These are phyloP conservation scores for Tuber aestivum DNA, from an alignment of 495 filamentous ascomycete genomes.

Conservation along the genomic window DNA sequence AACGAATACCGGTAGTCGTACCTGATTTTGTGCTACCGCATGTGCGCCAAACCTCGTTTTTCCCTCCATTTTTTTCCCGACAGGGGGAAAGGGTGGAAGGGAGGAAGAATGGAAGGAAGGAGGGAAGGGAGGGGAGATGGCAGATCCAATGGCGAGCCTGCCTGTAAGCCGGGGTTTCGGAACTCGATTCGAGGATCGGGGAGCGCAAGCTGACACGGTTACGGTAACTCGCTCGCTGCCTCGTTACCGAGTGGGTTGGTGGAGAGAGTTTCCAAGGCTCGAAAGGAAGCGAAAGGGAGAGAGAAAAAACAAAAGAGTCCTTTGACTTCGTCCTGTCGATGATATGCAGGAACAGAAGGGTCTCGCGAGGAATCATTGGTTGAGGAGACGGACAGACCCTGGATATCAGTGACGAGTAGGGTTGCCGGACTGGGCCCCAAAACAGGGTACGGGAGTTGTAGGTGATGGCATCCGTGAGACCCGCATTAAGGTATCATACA, in stretches of 20 bases:
- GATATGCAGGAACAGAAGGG: not conserved
- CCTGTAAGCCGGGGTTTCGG: not conserved
- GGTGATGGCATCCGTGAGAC: not conserved
- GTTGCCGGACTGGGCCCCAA: not conserved
- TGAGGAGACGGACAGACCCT: not conserved
- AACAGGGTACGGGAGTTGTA: too few species aligned
- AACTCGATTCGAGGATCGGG: not conserved
- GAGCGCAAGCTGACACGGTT: not conserved
- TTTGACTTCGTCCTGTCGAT: not conserved
- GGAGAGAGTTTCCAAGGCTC: not conserved
- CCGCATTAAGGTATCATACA: not conserved
- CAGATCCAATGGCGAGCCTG: not conserved
- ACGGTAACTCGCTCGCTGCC: not conserved
- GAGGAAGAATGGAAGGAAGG: not conserved
- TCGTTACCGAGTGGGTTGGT: not conserved
- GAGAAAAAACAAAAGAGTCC: not conserved
- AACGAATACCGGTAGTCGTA: not conserved
- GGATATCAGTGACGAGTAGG: not conserved
- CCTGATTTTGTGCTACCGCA: not conserved
- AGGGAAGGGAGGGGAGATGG: not conserved
- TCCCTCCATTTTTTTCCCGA: not conserved
- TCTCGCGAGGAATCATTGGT: not conserved
- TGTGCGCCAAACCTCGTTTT: not conserved
- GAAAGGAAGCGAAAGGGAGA: not conserved
- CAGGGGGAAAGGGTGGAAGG: not conserved